Evolutionary conservation across 805 yeast species (phyloP), one percentile per base, ranked within the genome.

Genomic region (Wickerhamiella qilinensis): DNA sequence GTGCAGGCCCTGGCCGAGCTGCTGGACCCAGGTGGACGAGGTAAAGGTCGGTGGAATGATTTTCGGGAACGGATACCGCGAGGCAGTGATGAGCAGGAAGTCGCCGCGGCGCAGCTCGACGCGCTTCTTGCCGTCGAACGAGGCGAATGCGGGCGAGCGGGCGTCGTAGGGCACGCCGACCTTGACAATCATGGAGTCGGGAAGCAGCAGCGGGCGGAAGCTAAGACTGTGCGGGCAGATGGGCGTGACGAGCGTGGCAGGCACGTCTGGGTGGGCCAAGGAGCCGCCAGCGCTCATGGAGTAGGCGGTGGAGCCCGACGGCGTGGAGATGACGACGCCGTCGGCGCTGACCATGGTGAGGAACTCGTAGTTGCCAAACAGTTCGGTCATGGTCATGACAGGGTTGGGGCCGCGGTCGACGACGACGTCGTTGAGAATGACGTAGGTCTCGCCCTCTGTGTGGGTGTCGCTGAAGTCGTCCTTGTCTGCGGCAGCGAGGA

Each of bases 251-350:
- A 85, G 75, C 22, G 86, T 81, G 8, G 94, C 94, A 43, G 85
- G 78, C 14, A 88, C 93, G 24, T 83, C 85, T 0, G 97, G 96
- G 51, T 86, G 95, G 3, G 88, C 94, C 36, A 88, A 67, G 0
- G 94, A 78, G 1, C 97, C 97, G 12, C 96, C 96, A 0, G 97
- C 96, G 33, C 93, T 78, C 36, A 88, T 64, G 1, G 95, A 85
- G 57, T 88, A 88, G 0, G 97, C 97, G 0, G 97, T 88, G 2
- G 95, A 84, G 0, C 96, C 96, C 0, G 96, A 85, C 3, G 96
- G 96, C 0, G 96, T 85, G 1, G 94, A 93, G 25, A 86, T 68
- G 40, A 88, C 86, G 15, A 86, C 62, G 0, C 96, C 96, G 58
- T 86, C 96, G 1, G 95, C 95, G 56, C 84, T 94, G 1, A 93